Evolutionary conservation across 2,329 filamentous ascomycete species (phyloP), one percentile per base, ranked within the genome.

Genomic region (Cytospora leucostoma): DNA sequence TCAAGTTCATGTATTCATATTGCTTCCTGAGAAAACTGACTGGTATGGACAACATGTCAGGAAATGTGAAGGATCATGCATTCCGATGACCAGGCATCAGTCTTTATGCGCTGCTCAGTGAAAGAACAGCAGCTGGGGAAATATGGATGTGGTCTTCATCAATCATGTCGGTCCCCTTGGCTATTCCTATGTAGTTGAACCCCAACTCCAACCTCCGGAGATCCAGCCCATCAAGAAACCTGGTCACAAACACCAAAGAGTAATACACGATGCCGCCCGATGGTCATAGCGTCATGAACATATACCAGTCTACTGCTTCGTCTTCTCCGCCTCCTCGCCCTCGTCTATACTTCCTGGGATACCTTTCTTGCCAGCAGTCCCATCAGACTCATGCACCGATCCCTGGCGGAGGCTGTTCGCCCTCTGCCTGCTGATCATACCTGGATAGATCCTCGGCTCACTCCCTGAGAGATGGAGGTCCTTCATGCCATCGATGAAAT

Each of bases 391-490:
- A 44, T 78, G 75, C 56, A 70, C 68, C 49, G 77, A 79, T 55
- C 70, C 72, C 61, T 75, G 74, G 47, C 76, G 71, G 64, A 72
- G 71, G 59, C 81, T 82, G 51, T 76, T 78, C 57, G 74, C 79
- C 58, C 80, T 76, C 55, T 77, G 77, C 71, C 80, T 61, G 17
- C 81, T 80, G 52, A 92, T 82, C 37, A 93, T 82, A 0, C 90
- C 90, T 0, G 90, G 90, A 67, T 92, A 90, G 66, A 92, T 86
- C 66, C 81, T 83, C 12, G 89, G 90, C 73, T 92, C 89, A 56
- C 78, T 82, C 4, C 82, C 85, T 13, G 80, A 83, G 12, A 86
- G 71, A 67, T 84, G 80, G 61, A 77, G 68, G 65, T 82, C 78
- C 54, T 76, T 73, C 68, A 76, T 71, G 35, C 73, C 70, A 60